phyloP scores from a whole-genome alignment of 768 basidiomycete species.

The Tricholoma bakamatsutake region DNA sequence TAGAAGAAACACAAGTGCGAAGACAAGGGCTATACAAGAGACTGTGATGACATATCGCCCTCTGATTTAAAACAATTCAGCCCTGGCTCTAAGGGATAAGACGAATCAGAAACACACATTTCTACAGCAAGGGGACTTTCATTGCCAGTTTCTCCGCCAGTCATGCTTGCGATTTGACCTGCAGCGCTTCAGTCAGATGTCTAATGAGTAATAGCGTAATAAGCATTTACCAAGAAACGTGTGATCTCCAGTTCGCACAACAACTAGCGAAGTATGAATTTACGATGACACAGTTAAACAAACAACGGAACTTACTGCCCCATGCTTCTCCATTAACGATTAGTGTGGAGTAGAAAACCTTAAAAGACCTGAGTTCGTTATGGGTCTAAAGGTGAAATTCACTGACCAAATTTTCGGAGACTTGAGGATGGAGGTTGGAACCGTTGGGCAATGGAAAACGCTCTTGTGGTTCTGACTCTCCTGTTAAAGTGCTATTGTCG shows the following conservation, averaged over 20 bases:
- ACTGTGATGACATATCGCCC: conserved; percentile 57
- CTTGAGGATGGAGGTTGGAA: conserved; percentile 41
- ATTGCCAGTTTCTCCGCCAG: conserved; percentile 59
- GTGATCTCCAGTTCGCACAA: conserved; percentile 60
- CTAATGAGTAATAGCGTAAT: not conserved
- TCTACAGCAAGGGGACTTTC: conserved; percentile 61
- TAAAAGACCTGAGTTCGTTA: conserved; percentile 1
- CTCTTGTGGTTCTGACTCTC: conserved; percentile 68
- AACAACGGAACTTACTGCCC: conserved; percentile 41
- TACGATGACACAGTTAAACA: not conserved
- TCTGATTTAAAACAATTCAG: conserved; percentile 22
- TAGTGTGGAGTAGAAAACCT: conserved; percentile 69
- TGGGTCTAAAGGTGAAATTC: not conserved
- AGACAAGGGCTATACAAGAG: conserved; percentile 54
- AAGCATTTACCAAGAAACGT: conserved; percentile 49
- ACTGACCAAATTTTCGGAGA: conserved; percentile 59
- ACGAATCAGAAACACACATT: conserved; percentile 38
- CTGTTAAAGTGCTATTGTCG: conserved; percentile 66
- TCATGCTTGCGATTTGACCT: conserved; percentile 66
- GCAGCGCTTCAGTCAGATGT: conserved; percentile 6
- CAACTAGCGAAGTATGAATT: conserved; percentile 31
- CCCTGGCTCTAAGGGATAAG: not conserved
- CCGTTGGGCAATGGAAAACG: conserved; percentile 44
- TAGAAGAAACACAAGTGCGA: conserved; percentile 59
- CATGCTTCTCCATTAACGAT: conserved; percentile 69